Conservation (phyloP, 805 yeast species). For the Cyberlindnera saturnus region DNA sequence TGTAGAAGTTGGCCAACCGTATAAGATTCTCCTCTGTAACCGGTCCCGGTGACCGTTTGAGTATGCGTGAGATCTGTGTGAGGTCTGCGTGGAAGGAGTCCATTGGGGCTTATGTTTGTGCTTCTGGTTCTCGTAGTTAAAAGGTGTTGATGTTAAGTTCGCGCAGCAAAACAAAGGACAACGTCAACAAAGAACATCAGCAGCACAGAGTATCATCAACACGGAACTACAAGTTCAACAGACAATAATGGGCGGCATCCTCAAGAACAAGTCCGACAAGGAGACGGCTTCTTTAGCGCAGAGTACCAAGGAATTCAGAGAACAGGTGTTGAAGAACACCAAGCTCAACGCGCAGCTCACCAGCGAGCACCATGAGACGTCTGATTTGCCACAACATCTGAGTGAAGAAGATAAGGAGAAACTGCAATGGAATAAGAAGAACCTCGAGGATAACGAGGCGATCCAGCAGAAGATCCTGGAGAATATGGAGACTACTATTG, state of each 20-base stretch:
- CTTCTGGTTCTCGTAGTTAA: neutral
- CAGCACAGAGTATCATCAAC: neutral
- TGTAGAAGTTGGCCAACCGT: slow-evolving; percentile 22
- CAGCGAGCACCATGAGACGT: slow-evolving; percentile 7
- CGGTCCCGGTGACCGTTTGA: slow-evolving; percentile 18
- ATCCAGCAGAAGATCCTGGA: slow-evolving; percentile 58
- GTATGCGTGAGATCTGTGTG: slow-evolving; percentile 12
- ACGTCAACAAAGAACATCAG: neutral
- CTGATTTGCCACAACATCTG: slow-evolving; percentile 2
- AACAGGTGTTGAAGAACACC: slow-evolving; percentile 76
- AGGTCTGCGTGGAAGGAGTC: slow-evolving; percentile 20
- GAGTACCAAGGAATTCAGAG: slow-evolving; percentile 41
- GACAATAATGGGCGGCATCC: slow-evolving; percentile 37
- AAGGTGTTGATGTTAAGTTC: no score
- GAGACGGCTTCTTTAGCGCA: slow-evolving; percentile 26
- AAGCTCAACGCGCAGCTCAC: slow-evolving; percentile 58
- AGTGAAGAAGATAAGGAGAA: slow-evolving; percentile 27
- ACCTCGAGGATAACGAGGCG: slow-evolving; percentile 52
- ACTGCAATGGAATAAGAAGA: slow-evolving; percentile 81
- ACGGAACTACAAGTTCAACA: neutral
- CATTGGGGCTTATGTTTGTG: slow-evolving; percentile 6
- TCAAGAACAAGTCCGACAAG: slow-evolving; percentile 41
- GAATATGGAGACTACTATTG: slow-evolving; percentile 53
- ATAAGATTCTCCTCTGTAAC: slow-evolving; percentile 21
- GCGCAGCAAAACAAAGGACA: no score